phyloP scores from a whole-genome alignment of 768 basidiomycete species.

The Basidioascus undulatus region DNA sequence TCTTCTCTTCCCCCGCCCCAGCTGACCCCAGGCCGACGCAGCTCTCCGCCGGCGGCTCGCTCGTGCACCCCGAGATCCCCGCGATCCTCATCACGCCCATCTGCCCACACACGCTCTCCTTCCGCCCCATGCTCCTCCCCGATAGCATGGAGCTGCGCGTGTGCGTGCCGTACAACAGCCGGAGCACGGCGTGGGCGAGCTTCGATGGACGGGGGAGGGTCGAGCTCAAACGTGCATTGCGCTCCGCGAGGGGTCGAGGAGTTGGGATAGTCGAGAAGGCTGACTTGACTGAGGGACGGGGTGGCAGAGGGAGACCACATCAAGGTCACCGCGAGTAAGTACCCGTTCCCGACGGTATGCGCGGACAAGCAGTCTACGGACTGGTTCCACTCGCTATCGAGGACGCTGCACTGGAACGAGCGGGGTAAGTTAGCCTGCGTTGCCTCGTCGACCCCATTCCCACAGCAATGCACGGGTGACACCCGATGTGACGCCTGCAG shows the following conservation, averaged over 20 bases:
- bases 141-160: slow-evolving; percentile 96
- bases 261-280: not conserved
- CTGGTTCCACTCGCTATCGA: slow-evolving; percentile 93
- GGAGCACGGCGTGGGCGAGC: slow-evolving; percentile 95
- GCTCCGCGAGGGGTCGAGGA: no score
- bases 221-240: slow-evolving; percentile 65
- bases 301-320: slow-evolving; percentile 89
- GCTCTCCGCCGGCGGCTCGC: slow-evolving; percentile 89
- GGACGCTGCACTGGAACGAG: slow-evolving; percentile 98
- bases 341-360: slow-evolving; percentile 95
- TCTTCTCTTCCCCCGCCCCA: not conserved
- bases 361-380: slow-evolving; percentile 93
- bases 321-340: slow-evolving; percentile 88
- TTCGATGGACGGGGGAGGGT: slow-evolving; percentile 94
- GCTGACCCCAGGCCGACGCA: slow-evolving; percentile 14
- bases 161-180: slow-evolving; percentile 95
- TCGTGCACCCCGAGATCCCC: slow-evolving; percentile 93
- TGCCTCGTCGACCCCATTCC: not conserved
- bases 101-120: slow-evolving; percentile 93
- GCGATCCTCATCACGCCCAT: slow-evolving; percentile 90
- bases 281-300: not conserved
- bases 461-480: not conserved
- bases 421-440: no score
- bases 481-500: no score
- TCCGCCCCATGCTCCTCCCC: slow-evolving; percentile 92